Evolutionary conservation across 768 basidiomycete species (phyloP).

Genomic region (Russula sp.): DNA sequence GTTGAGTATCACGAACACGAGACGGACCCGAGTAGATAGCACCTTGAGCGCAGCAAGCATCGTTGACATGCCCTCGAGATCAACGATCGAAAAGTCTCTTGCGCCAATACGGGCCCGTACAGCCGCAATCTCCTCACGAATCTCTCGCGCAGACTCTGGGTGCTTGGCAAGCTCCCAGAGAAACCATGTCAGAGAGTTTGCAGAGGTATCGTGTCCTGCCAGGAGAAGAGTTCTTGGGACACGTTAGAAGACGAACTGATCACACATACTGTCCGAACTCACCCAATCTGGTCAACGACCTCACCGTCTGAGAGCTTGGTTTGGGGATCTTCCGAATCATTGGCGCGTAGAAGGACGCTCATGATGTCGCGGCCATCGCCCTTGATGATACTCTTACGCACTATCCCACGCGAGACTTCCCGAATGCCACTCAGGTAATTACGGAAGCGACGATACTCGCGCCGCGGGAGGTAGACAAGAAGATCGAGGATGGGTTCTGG

Average conservation of each 20-base stretch:
- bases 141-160: conserved; percentile 24
- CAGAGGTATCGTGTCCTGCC: conserved; percentile 30
- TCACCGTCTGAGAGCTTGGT: conserved; percentile 28
- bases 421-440: conserved; percentile 24
- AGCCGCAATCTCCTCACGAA: conserved; percentile 26
- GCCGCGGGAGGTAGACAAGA: conserved; percentile 27
- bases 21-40: neutral
- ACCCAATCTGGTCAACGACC: conserved; percentile 30
- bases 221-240: neutral
- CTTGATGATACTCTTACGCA: conserved; percentile 24
- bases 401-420: conserved; percentile 22
- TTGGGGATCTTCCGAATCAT: conserved; percentile 26
- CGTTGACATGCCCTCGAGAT: conserved; percentile 30
- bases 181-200: conserved; percentile 27
- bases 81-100: conserved; percentile 26
- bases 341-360: conserved; percentile 32
- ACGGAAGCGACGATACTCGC: conserved; percentile 27
- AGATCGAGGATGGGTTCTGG: conserved; percentile 25
- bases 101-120: conserved; percentile 25
- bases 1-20: neutral
- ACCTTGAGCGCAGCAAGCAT: conserved; percentile 32
- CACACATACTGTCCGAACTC: neutral
- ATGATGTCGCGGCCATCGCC: conserved; percentile 29
- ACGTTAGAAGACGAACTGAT: neutral
- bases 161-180: conserved; percentile 28